Conservation (phyloP, 164 flowering plant species). For the Cinnamomum chago region DNA sequence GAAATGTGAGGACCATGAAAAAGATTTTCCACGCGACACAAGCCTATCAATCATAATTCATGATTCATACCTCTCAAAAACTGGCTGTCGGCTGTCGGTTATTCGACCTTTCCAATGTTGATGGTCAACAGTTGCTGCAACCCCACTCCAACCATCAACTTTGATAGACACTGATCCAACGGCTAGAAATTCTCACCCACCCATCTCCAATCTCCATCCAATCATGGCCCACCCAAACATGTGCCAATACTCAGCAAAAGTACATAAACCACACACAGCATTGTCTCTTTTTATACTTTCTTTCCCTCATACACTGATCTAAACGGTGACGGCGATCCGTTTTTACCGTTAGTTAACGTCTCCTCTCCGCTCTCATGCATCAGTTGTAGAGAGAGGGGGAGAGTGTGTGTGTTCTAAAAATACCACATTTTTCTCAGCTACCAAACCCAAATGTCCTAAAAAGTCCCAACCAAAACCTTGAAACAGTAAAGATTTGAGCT, state of each 20-base stretch:
- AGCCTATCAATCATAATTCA: no score
- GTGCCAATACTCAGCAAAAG: not conserved
- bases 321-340: conserved; percentile 9
- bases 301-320: not conserved
- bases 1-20: no score
- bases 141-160: no score
- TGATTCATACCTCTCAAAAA: no score
- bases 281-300: not conserved
- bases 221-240: not conserved
- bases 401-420: no score
- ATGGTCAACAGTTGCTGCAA: no score
- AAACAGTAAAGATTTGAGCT: not conserved
- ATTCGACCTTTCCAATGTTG: no score
- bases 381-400: not conserved
- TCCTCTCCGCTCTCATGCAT: not conserved
- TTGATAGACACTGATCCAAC: not conserved
- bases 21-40: no score
- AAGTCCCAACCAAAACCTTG: not conserved
- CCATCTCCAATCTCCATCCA: not conserved
- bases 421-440: not conserved
- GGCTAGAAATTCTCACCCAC: not conserved
- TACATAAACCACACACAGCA: not conserved
- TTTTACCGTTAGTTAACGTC: conserved; percentile 10
- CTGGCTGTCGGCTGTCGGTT: no score
- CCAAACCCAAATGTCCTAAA: not conserved